Percentiles rank a stretch among this genome's conserved stretches.
These are phyloP conservation scores for Rostrohypoxylon terebratum DNA, from an alignment of 495 filamentous ascomycete genomes.

Conservation along the genomic window DNA sequence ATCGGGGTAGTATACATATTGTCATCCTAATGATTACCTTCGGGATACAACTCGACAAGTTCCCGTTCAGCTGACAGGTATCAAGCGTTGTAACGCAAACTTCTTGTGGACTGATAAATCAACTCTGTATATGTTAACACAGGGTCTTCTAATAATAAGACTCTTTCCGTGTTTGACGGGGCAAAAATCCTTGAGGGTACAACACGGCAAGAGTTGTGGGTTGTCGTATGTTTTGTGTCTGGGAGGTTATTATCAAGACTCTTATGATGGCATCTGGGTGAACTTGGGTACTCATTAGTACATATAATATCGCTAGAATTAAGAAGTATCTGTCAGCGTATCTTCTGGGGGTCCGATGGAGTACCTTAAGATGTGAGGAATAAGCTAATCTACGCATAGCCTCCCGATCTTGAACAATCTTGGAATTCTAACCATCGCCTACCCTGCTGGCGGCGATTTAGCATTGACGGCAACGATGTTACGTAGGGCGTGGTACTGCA, in stretches of 20 bases:
- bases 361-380: constrained; percentile 11
- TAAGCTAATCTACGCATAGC: background rate
- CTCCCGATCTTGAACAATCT: constrained; percentile 16
- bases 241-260: background rate
- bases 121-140: constrained; percentile 14
- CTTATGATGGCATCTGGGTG: constrained; percentile 15
- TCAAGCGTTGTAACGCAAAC: background rate
- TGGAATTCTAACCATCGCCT: background rate
- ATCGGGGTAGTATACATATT: background rate
- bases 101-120: background rate
- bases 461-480: constrained; percentile 18
- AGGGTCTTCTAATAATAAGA: constrained; percentile 9
- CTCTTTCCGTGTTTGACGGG: constrained; percentile 5
- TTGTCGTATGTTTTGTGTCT: background rate
- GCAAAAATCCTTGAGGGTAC: constrained; percentile 1
- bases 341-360: background rate
- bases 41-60: background rate
- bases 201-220: constrained; percentile 8
- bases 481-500: background rate
- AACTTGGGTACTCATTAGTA: background rate
- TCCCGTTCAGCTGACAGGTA: background rate
- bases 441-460: constrained; percentile 6
- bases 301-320: background rate
- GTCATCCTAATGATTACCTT: background rate
- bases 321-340: background rate